Evolutionary conservation across 225 moss, liverwort and hornwort species (phyloP), one percentile per base, ranked within the genome.

Genomic region (Anthoceros angustus): DNA sequence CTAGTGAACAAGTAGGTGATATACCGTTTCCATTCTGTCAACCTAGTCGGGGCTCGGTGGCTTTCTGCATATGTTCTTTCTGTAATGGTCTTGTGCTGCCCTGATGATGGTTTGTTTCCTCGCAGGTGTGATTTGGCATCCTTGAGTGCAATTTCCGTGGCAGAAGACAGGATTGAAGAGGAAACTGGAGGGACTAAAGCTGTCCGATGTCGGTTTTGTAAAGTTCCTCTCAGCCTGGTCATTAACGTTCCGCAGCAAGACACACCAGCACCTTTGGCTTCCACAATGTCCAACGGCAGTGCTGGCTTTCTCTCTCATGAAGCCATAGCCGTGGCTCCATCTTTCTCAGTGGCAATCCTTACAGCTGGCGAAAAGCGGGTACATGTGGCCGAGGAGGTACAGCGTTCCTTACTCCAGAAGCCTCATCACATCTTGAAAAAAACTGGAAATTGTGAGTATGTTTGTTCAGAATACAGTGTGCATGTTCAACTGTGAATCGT

Each of bases 111-210:
- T 43, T 18, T 39, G 38, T 38, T 25, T 55, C 64, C 16, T 63
- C 68, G 72, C 72, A 76, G 76, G 65, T 79, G 79, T 71, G 79
- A 79, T 63, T 63, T 79, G 70, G 76, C 67, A 63, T 79, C 79
- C 10, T 50, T 79, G 64, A 73, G 79, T 42, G 65, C 39, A 41
- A 76, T 79, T 41, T 72, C 79, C 61, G 70, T 72, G 70, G 79
- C 71, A 62, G 79, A 79, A 68, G 79, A 79, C 71, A 67, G 73
- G 25, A 70, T 79, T 9, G 79, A 79, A 73, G 64, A 68, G 42
- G 76, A 70, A 62, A 79, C 79, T 7, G 66, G 49, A 9, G 79
- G 79, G 66, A 76, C 79, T 10, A 79, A 73, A 66, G 79, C 79
- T 42, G 73, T 79, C n/a, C 76, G 79, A 61, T 79, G 79, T 69